Percentiles rank a stretch among this genome's conserved stretches.
These are phyloP conservation scores for Plasmodium fragile DNA, from an alignment of 169 alveolate genomes.

Conservation along the genomic window DNA sequence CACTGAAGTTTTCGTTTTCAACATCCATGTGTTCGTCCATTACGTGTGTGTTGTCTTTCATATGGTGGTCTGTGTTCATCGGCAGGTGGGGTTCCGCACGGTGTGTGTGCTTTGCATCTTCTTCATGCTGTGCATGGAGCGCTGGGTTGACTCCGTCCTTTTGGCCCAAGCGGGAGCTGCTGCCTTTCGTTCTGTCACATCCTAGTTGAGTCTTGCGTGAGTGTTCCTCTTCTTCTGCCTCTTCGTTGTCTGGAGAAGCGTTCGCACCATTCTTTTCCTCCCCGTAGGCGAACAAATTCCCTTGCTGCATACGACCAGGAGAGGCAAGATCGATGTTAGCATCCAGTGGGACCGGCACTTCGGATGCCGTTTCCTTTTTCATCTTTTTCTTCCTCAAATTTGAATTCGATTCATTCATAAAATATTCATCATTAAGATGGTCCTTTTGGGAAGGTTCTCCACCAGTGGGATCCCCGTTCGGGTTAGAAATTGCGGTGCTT, in stretches of 20 bases:
- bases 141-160: not conserved
- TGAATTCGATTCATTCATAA: not conserved
- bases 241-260: not conserved
- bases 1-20: not conserved
- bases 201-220: not conserved
- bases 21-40: not conserved
- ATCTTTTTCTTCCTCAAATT: constrained; percentile 5
- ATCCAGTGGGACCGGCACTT: not conserved
- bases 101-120: not conserved
- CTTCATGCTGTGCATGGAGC: not conserved
- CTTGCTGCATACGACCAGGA: not conserved
- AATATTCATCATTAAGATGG: constrained; percentile 16
- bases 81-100: not conserved
- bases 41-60: not conserved
- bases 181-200: not conserved
- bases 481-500: not conserved
- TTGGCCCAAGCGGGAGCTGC: not conserved
- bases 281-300: not conserved
- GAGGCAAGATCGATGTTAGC: not conserved
- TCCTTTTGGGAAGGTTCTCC: not conserved
- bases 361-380: not conserved
- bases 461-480: not conserved
- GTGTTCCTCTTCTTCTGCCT: not conserved
- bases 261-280: not conserved
- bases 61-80: not conserved